Evolutionary conservation across 2,329 filamentous ascomycete genomes (phyloP).

Genomic region (Fusarium keratoplasticum): DNA sequence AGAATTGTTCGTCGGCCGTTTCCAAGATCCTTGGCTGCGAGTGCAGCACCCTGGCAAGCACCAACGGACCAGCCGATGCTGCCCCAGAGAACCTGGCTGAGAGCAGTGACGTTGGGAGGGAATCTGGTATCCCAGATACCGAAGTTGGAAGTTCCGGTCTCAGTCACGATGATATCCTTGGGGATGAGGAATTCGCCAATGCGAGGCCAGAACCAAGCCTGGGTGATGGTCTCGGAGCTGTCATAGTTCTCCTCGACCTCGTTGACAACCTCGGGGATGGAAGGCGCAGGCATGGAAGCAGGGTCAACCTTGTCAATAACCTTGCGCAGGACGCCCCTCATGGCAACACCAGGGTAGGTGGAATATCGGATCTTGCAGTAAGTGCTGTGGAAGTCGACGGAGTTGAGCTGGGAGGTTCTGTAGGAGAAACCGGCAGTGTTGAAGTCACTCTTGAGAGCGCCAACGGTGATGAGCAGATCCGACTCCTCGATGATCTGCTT

Average conservation of each 20-base stretch:
- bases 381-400: conserved; percentile 84
- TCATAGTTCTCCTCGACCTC: conserved; percentile 57
- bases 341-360: conserved; percentile 80
- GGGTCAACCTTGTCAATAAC: conserved; percentile 71
- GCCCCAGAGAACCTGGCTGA: conserved; percentile 83
- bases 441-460: conserved; percentile 79
- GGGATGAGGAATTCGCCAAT: conserved; percentile 78
- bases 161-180: conserved; percentile 83
- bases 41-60: conserved; percentile 72
- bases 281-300: conserved; percentile 66
- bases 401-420: conserved; percentile 78
- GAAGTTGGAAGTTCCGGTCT: conserved; percentile 90
- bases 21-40: conserved; percentile 76
- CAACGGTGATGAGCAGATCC: conserved; percentile 78
- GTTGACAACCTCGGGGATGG: conserved; percentile 66
- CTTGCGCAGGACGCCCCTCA: conserved; percentile 82
- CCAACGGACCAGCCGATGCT: conserved; percentile 72
- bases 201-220: conserved; percentile 82
- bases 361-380: conserved; percentile 81
- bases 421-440: conserved; percentile 88
- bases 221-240: conserved; percentile 65
- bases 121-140: conserved; percentile 89
- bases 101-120: conserved; percentile 79
- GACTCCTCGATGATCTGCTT: conserved; percentile 73
- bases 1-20: conserved; percentile 76